phyloP scores from a whole-genome alignment of 768 basidiomycete species.

The Kwoniella heveanensis region DNA sequence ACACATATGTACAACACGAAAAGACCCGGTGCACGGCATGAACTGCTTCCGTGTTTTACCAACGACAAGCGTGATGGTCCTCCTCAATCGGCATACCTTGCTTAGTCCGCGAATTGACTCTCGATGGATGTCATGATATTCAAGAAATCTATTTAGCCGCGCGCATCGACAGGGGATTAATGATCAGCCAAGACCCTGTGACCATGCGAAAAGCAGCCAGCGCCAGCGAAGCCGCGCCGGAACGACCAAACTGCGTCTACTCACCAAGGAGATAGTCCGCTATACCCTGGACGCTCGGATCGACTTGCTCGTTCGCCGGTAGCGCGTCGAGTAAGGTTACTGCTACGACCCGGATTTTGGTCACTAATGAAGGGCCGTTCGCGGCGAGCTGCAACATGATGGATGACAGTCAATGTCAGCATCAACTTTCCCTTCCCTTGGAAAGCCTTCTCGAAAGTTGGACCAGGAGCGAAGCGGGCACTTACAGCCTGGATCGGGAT shows the following conservation, averaged over 20 bases:
- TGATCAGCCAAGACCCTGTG: background rate
- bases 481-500: constrained; percentile 35
- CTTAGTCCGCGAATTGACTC: constrained; percentile 36
- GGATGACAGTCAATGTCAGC: background rate
- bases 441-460: no score
- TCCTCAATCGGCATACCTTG: no score
- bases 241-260: no score
- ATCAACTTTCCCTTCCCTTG: background rate
- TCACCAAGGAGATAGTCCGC: constrained; percentile 37
- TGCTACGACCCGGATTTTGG: constrained; percentile 39
- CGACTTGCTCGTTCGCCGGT: constrained; percentile 29
- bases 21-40: no score
- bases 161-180: background rate
- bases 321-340: constrained; percentile 40
- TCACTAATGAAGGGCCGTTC: constrained; percentile 38
- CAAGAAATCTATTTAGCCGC: constrained; percentile 27
- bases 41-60: no score
- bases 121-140: constrained; percentile 44
- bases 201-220: no score
- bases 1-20: no score
- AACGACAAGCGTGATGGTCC: no score
- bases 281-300: constrained; percentile 36
- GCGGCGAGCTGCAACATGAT: constrained; percentile 29
- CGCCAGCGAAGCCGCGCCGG: no score
- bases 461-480: background rate